Base-by-base conservation (phyloP, 352 stramenopile genomes). In the Globisporangium emineosum region DNA sequence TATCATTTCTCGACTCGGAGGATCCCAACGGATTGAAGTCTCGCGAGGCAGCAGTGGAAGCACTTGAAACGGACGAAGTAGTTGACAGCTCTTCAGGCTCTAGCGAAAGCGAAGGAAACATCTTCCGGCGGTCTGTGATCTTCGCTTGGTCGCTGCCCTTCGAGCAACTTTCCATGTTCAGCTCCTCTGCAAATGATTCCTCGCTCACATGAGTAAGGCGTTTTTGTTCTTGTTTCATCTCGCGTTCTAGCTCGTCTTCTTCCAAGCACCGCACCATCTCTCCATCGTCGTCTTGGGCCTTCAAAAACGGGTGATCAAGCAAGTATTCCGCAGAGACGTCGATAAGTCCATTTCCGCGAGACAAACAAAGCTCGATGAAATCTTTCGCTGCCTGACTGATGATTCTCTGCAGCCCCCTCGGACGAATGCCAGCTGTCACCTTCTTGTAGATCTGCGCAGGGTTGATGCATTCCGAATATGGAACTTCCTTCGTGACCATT, bases 401-500 rank as follows among this genome's bases (percentile, higher is more conserved):
- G 29, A 94, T 83, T 29, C 86, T 79, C 59, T 90, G 77, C 10
- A 94, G 49, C 0, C 83, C 86, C 19, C 81, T 82, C 9, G 86
- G 86, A 0, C 86, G 82, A 64, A 94, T 91, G 0, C 86, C 86
- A 17, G 86, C 86, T 15, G 88, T 96, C 23, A 97, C 89, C 64
- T 97, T 97, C 67, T 93, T 96, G 76, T 95, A 97, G 52, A 97
- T 97, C 67, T 97, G 87, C 21, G 84, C 84, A 6, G 89, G 87
- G 62, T 93, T 96, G 47, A 91, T 88, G 66, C 97, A 99, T 71
- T 99, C 96, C 57, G 91, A 97, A 74, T 99, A 99, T 19, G 97
- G 98, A 42, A 98, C 93, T 68, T 99, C 96, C 72, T 99, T 98
- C 10, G 97, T 99, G 68, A 99, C 97, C 85, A 99, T 99, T 81